Conservation (phyloP, 2,329 filamentous ascomycete genomes). For the Fusarium torreyae region DNA sequence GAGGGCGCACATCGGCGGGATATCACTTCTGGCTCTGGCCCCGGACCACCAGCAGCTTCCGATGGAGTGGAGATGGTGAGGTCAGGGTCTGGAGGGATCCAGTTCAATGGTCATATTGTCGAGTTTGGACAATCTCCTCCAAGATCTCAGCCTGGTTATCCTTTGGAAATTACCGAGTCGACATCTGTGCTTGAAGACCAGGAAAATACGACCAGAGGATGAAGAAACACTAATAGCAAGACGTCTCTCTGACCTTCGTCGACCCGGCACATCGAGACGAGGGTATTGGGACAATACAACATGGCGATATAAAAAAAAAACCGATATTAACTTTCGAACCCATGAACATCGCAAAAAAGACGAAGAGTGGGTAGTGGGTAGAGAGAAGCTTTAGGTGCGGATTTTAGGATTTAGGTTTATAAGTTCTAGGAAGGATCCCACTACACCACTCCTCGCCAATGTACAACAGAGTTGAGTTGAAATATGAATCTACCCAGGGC, state of each 20-base stretch:
- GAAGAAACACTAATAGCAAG: constrained; percentile 1
- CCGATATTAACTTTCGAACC: background rate
- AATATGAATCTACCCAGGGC: no score
- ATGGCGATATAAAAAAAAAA: background rate
- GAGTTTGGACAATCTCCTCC: constrained; percentile 41
- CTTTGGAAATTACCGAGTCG: constrained; percentile 33
- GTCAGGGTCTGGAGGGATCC: constrained; percentile 46
- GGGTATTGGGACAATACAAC: background rate
- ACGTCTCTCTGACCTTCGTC: background rate
- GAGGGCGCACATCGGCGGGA: constrained; percentile 21
- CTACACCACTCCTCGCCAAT: no score
- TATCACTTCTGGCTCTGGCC: constrained; percentile 9
- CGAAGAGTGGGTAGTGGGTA: no score
- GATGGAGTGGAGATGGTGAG: constrained; percentile 43
- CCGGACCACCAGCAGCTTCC: background rate
- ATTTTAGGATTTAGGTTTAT: background rate
- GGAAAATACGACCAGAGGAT: constrained; percentile 1
- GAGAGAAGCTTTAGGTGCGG: background rate
- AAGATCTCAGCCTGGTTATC: constrained; percentile 24
- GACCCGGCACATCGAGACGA: background rate
- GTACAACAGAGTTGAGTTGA: no score
- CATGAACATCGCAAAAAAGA: background rate
- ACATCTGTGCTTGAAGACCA: constrained; percentile 15
- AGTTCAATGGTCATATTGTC: constrained; percentile 44
- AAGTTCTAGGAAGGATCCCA: no score